phyloP scores from a whole-genome alignment of 176 grass and related monocot genomes.

The Cenchrus fungigraminus region DNA sequence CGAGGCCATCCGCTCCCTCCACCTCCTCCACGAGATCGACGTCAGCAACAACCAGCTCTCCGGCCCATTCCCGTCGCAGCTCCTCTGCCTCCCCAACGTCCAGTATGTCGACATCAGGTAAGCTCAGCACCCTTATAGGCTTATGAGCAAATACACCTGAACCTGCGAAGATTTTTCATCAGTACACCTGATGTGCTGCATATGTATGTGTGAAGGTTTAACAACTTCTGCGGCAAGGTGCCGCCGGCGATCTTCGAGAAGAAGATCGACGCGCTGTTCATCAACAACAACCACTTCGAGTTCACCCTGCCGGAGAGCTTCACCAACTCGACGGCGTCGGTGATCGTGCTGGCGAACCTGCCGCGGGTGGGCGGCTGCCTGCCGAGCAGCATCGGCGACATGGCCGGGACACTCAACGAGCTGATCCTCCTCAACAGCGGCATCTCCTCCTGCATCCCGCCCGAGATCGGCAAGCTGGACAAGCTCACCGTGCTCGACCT shows the following conservation, averaged over 20 bases:
- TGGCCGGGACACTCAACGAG: constrained; percentile 77
- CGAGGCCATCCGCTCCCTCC: constrained; percentile 54
- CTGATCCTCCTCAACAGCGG: constrained; percentile 78
- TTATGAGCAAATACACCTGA: not conserved
- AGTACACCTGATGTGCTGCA: not conserved
- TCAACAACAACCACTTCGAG: constrained; percentile 89
- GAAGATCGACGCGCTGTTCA: constrained; percentile 82
- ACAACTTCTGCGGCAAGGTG: constrained; percentile 75
- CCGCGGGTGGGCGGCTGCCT: constrained; percentile 67
- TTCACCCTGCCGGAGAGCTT: constrained; percentile 65
- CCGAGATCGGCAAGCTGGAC: constrained; percentile 71
- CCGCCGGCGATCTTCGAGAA: constrained; percentile 72
- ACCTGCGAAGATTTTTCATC: constrained; percentile 1
- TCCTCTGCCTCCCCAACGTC: constrained; percentile 67
- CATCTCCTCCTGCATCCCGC: constrained; percentile 90
- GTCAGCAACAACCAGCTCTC: constrained; percentile 82
- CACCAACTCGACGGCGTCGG: constrained; percentile 74
- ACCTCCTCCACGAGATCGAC: constrained; percentile 75
- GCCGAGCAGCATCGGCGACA: constrained; percentile 67
- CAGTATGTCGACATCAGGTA: constrained; percentile 78
- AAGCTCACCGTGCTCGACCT: constrained; percentile 90
- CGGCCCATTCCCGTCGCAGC: constrained; percentile 61
- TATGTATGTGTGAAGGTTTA: constrained; percentile 47
- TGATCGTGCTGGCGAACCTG: constrained; percentile 85
- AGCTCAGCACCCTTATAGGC: not conserved